Conservation (phyloP, 164 flowering plant genomes). For the Macadamia tetraphylla region DNA sequence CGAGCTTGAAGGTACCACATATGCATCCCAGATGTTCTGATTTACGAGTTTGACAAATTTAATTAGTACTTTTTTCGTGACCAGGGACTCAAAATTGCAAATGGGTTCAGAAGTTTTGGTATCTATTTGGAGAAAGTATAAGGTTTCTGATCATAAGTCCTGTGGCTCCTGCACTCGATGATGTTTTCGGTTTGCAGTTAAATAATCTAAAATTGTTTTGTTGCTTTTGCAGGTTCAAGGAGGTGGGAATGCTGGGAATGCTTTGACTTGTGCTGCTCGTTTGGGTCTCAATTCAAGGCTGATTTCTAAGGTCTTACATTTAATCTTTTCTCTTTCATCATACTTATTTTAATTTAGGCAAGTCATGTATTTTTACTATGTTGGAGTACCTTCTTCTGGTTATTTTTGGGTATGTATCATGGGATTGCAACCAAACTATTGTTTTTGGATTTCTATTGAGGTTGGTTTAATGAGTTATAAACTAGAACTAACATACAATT, state of each 20-base stretch:
- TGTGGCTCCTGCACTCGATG: too few relatives aligned
- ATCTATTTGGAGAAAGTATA: background rate
- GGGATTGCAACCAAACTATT: background rate
- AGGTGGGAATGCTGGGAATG: constrained; percentile 93
- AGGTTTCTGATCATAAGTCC: background rate
- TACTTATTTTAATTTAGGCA: background rate
- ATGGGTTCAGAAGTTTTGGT: background rate
- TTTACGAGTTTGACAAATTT: too few relatives aligned
- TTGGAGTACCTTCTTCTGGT: background rate
- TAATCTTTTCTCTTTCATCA: background rate
- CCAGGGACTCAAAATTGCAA: background rate
- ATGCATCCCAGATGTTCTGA: too few relatives aligned
- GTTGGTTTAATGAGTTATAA: too few relatives aligned
- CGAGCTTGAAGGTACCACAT: constrained; percentile 47
- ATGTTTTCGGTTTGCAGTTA: background rate
- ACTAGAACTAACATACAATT: background rate
- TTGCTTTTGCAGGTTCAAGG: constrained; percentile 65
- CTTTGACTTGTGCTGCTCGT: constrained; percentile 81
- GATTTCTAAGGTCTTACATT: constrained; percentile 59
- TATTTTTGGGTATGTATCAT: background rate
- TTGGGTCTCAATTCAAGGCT: constrained; percentile 72
- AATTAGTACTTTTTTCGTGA: background rate
- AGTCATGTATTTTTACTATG: background rate
- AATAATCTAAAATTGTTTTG: background rate
- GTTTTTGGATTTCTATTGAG: too few relatives aligned